Evolutionary conservation across 306 rosid species (phyloP).

Genomic region (Alnus glutinosa): DNA sequence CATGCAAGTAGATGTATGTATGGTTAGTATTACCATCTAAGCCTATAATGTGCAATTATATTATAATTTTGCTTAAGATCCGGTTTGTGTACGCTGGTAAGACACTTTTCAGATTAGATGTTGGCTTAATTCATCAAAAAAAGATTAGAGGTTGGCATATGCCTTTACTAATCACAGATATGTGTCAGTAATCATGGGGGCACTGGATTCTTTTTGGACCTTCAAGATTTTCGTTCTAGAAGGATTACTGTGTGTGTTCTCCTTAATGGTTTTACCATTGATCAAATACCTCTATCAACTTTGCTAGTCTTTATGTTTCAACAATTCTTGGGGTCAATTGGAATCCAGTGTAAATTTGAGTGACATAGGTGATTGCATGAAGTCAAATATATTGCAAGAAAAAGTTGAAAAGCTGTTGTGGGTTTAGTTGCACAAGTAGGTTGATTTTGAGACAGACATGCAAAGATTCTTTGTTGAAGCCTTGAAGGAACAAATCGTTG

Average conservation of each 20-base stretch:
- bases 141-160: neutral
- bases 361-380: no score
- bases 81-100: neutral
- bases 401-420: no score
- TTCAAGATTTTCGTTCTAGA: neutral
- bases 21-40: neutral
- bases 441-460: no score
- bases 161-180: neutral
- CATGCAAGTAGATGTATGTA: no score
- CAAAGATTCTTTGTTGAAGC: no score
- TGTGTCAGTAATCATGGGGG: neutral
- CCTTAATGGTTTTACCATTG: neutral
- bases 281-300: neutral
- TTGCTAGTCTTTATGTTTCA: neutral
- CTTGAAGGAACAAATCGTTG: no score
- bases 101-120: neutral
- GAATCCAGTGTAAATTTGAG: no score
- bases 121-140: no score
- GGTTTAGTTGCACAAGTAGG: no score
- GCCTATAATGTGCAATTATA: neutral
- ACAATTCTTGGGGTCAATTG: neutral
- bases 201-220: neutral
- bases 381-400: no score
- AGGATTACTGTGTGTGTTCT: neutral
- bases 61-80: neutral